These are phyloP conservation scores for Stromatinia cepivora DNA, from an alignment of 2,329 filamentous ascomycete genomes.

Conservation along the genomic window DNA sequence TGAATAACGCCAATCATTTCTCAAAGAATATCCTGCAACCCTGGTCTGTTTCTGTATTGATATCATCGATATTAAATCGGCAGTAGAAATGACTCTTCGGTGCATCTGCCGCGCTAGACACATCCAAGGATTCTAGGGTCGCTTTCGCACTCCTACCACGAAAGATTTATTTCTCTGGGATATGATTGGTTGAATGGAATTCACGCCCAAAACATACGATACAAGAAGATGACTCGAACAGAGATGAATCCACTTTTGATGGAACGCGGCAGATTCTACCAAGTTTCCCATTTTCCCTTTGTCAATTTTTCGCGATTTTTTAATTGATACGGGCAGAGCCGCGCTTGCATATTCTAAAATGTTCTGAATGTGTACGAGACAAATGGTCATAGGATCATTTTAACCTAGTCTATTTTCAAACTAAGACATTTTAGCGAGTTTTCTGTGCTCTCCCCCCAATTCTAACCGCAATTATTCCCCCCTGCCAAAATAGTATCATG, in stretches of 20 bases:
- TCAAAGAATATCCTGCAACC: background rate
- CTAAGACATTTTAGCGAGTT: constrained; percentile 16
- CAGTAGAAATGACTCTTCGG: constrained; percentile 14
- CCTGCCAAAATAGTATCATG: background rate
- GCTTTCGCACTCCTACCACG: background rate
- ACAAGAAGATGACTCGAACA: constrained; percentile 14
- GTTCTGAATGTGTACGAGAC: constrained; percentile 10
- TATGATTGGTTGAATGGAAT: background rate
- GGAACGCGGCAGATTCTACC: constrained; percentile 21
- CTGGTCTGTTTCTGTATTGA: constrained; percentile 11
- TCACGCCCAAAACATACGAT: constrained; percentile 1
- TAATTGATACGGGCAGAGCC: constrained; percentile 26
- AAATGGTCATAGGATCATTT: constrained; percentile 23
- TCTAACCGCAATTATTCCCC: background rate
- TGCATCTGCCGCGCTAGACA: constrained; percentile 20
- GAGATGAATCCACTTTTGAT: constrained; percentile 16
- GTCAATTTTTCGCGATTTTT: constrained; percentile 3
- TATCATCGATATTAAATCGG: constrained; percentile 11
- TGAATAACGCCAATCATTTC: constrained; percentile 5
- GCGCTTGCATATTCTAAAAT: constrained; percentile 23
- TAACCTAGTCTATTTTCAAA: constrained; percentile 11
- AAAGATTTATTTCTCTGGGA: background rate
- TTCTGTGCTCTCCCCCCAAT: background rate
- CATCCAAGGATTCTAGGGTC: constrained; percentile 3
- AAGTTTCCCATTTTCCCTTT: constrained; percentile 8